These are phyloP conservation scores for Yarrowia sp. DNA, from an alignment of 805 yeast genomes.

Conservation along the genomic window DNA sequence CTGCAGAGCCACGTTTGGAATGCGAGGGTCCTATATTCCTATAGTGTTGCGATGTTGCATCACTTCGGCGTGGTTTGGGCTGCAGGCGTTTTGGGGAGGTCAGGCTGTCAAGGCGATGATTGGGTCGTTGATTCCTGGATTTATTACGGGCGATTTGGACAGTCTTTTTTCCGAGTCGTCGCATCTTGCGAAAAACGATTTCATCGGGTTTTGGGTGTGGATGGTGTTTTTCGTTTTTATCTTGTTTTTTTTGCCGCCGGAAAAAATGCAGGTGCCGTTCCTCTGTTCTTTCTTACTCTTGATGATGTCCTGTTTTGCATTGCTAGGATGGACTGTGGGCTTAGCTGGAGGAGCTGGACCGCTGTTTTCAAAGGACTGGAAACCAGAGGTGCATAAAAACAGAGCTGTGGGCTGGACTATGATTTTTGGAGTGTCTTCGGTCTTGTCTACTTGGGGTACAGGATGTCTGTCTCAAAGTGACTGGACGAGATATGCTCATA, in stretches of 20 bases:
- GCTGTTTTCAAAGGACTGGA: conserved; percentile 28
- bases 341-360: conserved; percentile 33
- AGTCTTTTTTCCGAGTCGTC: conserved; percentile 45
- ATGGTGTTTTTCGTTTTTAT: conserved; percentile 1
- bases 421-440: conserved; percentile 43
- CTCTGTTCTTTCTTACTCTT: conserved; percentile 42
- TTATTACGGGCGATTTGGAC: conserved; percentile 39
- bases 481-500: conserved; percentile 45
- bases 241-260: conserved; percentile 31
- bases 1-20: conserved; percentile 48
- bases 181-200: conserved; percentile 39
- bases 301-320: conserved; percentile 36
- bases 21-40: conserved; percentile 47
- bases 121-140: conserved; percentile 43
- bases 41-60: conserved; percentile 46
- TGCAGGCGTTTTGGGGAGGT: conserved; percentile 50
- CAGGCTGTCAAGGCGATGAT: conserved; percentile 44
- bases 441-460: conserved; percentile 44
- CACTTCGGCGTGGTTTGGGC: conserved; percentile 49
- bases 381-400: conserved; percentile 36
- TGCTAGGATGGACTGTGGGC: conserved; percentile 35
- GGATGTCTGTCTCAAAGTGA: conserved; percentile 46
- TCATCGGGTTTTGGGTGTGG: conserved; percentile 47
- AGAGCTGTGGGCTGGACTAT: conserved; percentile 42
- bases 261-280: conserved; percentile 40